Percentiles rank a stretch among this genome's conserved stretches.
Conservation (phyloP, 2,329 filamentous ascomycete genomes). For the Basipetospora chlamydospora region DNA sequence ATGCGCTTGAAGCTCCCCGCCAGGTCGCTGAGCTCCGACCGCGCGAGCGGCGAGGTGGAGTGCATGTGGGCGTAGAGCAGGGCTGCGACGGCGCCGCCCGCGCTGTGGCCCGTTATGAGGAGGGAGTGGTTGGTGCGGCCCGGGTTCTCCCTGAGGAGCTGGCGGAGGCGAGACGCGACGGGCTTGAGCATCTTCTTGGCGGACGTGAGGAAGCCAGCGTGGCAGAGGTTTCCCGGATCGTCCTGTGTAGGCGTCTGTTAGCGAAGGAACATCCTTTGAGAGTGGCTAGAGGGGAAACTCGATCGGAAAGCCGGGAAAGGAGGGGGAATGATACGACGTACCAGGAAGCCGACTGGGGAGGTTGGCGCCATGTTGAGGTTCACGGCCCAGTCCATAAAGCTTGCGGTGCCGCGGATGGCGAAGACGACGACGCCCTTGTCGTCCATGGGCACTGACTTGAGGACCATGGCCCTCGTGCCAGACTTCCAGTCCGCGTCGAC, state of each 20-base stretch:
- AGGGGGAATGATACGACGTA: not conserved
- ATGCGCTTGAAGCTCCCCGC: slow-evolving; percentile 56
- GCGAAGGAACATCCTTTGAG: not conserved
- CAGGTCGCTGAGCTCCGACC: slow-evolving; percentile 54
- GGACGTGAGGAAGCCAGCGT: slow-evolving; percentile 65
- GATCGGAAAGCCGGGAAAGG: not conserved
- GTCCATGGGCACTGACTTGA: slow-evolving; percentile 69
- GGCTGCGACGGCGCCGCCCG: slow-evolving; percentile 69
- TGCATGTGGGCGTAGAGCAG: slow-evolving; percentile 76
- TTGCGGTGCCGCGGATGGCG: slow-evolving; percentile 67
- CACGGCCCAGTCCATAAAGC: slow-evolving; percentile 74
- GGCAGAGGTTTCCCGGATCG: slow-evolving; percentile 62
- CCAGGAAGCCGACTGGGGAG: slow-evolving; percentile 51
- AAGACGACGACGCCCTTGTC: slow-evolving; percentile 68
- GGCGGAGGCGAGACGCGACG: slow-evolving; percentile 54
- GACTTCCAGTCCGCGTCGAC: slow-evolving; percentile 55
- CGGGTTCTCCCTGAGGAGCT: slow-evolving; percentile 59
- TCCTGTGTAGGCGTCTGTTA: slow-evolving; percentile 30
- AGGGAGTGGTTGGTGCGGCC: slow-evolving; percentile 51
- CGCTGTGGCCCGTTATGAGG: slow-evolving; percentile 74
- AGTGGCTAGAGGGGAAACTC: too few relatives aligned
- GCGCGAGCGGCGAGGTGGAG: slow-evolving; percentile 32
- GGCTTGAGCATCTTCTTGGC: slow-evolving; percentile 61
- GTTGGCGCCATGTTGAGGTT: slow-evolving; percentile 60
- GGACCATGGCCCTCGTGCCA: slow-evolving; percentile 74